Percentiles rank a stretch among this genome's conserved stretches.
Conservation (phyloP, 164 flowering plant species). For the Umbilicus rupestris region DNA sequence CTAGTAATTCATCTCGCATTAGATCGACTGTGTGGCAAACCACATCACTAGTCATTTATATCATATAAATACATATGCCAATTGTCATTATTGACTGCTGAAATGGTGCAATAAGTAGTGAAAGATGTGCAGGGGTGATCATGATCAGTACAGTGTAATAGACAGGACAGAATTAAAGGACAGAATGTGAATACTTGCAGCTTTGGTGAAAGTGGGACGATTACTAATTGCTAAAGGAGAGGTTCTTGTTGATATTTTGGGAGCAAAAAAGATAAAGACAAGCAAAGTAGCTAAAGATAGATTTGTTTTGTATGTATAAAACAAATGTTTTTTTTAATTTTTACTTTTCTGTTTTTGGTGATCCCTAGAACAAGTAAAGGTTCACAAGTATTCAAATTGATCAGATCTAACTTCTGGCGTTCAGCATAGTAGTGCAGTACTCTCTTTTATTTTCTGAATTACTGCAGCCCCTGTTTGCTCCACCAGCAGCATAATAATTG, state of each 20-base stretch:
- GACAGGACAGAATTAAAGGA: background rate
- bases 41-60: no score
- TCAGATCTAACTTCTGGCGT: background rate
- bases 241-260: background rate
- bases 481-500: background rate
- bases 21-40: no score
- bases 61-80: no score
- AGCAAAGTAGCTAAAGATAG: background rate
- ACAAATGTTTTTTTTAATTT: background rate
- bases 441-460: no score
- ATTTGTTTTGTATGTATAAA: background rate
- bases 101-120: no score
- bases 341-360: background rate
- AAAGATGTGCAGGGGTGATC: no score
- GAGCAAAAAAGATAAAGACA: background rate
- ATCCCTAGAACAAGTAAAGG: conserved; percentile 4
- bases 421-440: background rate
- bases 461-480: background rate
- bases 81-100: no score
- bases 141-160: background rate
- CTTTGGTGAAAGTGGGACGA: background rate
- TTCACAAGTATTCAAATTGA: background rate
- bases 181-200: conserved; percentile 4
- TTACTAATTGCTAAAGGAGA: background rate
- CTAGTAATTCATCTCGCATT: no score